phyloP scores from a whole-genome alignment of 805 yeast genomes.

The Yarrowia hollandica region DNA sequence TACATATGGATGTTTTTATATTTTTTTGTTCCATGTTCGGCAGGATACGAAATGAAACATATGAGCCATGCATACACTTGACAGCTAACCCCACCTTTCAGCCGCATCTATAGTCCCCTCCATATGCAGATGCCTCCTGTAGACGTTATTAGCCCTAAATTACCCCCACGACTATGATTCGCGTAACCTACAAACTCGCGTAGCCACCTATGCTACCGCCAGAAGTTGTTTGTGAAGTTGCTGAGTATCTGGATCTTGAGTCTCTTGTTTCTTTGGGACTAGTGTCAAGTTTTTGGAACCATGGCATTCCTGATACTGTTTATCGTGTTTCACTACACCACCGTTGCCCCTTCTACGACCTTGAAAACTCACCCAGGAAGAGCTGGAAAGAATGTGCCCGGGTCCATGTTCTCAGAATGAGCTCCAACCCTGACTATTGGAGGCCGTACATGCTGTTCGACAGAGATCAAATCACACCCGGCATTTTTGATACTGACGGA shows the following conservation, averaged over 20 bases:
- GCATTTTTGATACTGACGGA: not conserved
- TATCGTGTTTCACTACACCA: not conserved
- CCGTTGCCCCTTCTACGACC: constrained; percentile 7
- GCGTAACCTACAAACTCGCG: not conserved
- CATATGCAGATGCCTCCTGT: not conserved
- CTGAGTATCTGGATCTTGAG: constrained; percentile 15
- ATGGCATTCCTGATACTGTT: not conserved
- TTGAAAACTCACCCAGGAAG: not conserved
- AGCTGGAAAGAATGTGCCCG: constrained; percentile 21
- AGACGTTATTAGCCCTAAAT: not conserved
- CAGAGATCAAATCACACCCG: not conserved
- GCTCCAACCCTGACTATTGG: not conserved
- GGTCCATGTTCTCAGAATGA: not conserved
- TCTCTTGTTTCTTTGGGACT: constrained; percentile 1
- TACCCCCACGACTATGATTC: not conserved
- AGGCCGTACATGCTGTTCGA: not conserved
- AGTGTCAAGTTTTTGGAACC: not conserved
- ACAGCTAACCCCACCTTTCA: not conserved
- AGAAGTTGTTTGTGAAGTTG: constrained; percentile 12
- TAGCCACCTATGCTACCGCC: not conserved
- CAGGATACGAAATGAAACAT: not conserved
- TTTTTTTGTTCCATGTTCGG: no score
- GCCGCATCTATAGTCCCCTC: not conserved
- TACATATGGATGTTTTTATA: no score
- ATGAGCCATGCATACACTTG: no score